Percentiles rank a stretch among this genome's conserved stretches.
phyloP scores from a whole-genome alignment of 805 yeast species.

The Hanseniaspora opuntiae region DNA sequence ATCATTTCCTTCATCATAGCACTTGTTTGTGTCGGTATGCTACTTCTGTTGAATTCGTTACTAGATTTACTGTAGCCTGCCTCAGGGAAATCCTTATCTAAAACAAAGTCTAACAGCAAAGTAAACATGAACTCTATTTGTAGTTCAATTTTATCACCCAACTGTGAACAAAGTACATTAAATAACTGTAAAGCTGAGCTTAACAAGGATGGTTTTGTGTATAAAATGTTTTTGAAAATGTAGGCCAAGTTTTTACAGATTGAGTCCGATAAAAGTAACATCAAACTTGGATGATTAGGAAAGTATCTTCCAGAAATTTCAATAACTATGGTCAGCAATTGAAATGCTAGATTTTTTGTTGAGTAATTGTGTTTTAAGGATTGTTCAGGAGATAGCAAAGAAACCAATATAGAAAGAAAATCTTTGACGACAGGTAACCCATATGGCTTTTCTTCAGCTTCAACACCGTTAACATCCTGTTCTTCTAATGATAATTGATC shows the following conservation, averaged over 20 bases:
- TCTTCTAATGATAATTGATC: not conserved
- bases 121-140: constrained; percentile 67
- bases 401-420: constrained; percentile 58
- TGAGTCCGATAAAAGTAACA: constrained; percentile 59
- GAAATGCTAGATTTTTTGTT: constrained; percentile 69
- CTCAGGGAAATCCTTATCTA: constrained; percentile 10
- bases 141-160: constrained; percentile 52
- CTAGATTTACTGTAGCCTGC: constrained; percentile 10
- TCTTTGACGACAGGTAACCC: constrained; percentile 68
- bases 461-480: constrained; percentile 5
- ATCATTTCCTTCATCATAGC: constrained; percentile 59
- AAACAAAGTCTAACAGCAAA: constrained; percentile 46
- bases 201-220: constrained; percentile 57
- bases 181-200: constrained; percentile 66
- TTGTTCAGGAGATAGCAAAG: constrained; percentile 70
- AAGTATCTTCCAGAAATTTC: constrained; percentile 65
- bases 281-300: constrained; percentile 47
- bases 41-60: constrained; percentile 13
- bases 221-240: constrained; percentile 46
- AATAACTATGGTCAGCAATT: constrained; percentile 60
- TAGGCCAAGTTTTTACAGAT: constrained; percentile 77
- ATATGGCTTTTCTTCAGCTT: constrained; percentile 24
- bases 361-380: constrained; percentile 77
- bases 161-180: constrained; percentile 53
- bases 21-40: constrained; percentile 15